phyloP scores from a whole-genome alignment of 768 basidiomycete species.

The Amanita subjunquillea region DNA sequence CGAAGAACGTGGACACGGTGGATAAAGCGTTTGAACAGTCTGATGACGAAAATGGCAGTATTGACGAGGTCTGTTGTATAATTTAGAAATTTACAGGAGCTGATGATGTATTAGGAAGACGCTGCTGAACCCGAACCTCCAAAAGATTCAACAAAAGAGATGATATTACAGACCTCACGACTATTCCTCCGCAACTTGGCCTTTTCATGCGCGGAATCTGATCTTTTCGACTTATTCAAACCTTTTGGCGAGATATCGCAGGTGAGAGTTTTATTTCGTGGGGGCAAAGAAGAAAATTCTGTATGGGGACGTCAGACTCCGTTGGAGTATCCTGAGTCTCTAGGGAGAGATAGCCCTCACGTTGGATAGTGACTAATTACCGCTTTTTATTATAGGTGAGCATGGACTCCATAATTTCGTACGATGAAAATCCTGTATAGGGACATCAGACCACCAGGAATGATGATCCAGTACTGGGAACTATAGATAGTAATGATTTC shows the following conservation, averaged over 20 bases:
- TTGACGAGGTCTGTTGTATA: slow-evolving; percentile 5
- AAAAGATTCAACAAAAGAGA: slow-evolving; percentile 31
- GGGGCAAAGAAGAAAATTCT: slow-evolving; percentile 30
- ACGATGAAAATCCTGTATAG: slow-evolving; percentile 41
- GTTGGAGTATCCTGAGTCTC: slow-evolving; percentile 22
- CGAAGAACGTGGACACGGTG: slow-evolving; percentile 27
- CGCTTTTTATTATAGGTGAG: slow-evolving; percentile 26
- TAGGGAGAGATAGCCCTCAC: slow-evolving; percentile 6
- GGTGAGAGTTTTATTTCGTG: slow-evolving; percentile 33
- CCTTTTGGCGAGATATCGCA: slow-evolving; percentile 67
- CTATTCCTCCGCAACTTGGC: slow-evolving; percentile 94
- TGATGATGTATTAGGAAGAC: neutral
- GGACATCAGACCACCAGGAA: slow-evolving; percentile 58
- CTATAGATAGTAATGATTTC: slow-evolving; percentile 37
- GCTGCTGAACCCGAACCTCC: slow-evolving; percentile 11
- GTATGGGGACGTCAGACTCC: slow-evolving; percentile 52
- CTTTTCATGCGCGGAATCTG: slow-evolving; percentile 69
- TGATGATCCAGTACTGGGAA: slow-evolving; percentile 43
- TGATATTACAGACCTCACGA: slow-evolving; percentile 65
- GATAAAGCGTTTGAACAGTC: slow-evolving; percentile 55
- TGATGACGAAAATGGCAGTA: slow-evolving; percentile 30
- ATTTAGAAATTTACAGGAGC: neutral
- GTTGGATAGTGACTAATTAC: slow-evolving; percentile 10
- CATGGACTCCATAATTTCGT: slow-evolving; percentile 5
- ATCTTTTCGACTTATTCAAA: slow-evolving; percentile 54